A percentile compares a stretch with the other conserved stretches of the same genome.
phyloP scores from a whole-genome alignment of 192 early-diverging fungal genomes.

The Umbelopsis isabellina region DNA sequence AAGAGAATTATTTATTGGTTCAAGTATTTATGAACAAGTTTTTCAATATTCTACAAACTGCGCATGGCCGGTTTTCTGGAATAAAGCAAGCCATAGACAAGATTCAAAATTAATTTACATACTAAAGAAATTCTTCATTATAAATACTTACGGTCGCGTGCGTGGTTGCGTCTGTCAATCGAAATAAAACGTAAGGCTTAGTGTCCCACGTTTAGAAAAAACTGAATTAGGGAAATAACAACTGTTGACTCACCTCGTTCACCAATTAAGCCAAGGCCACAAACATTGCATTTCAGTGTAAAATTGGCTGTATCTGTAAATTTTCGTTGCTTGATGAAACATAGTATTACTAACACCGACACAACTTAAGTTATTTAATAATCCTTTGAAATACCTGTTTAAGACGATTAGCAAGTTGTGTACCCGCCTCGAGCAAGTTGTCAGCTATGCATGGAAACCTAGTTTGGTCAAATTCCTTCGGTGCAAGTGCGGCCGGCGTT shows the following conservation, averaged over 20 bases:
- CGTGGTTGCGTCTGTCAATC: conserved; percentile 33
- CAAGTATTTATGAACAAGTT: background rate
- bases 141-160: conserved; percentile 35
- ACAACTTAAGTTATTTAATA: background rate
- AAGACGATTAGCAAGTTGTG: conserved; percentile 44
- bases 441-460: conserved; percentile 53
- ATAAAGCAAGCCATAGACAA: background rate
- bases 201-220: background rate
- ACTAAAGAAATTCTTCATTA: background rate
- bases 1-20: background rate
- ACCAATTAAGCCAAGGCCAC: conserved; percentile 55
- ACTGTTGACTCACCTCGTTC: conserved; percentile 38
- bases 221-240: background rate
- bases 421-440: conserved; percentile 38
- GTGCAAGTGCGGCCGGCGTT: conserved; percentile 53
- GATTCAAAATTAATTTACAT: background rate
- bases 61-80: conserved; percentile 37
- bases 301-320: conserved; percentile 77
- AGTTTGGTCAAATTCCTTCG: conserved; percentile 76
- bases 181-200: background rate
- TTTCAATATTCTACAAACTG: conserved; percentile 36
- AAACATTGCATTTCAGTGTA: conserved; percentile 68
- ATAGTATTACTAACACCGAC: background rate
- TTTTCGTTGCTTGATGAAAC: conserved; percentile 55
- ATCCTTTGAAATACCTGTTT: conserved; percentile 40